Evolutionary conservation across 2,329 filamentous ascomycete genomes (phyloP).

Genomic region (Diaporthe citriasiana): DNA sequence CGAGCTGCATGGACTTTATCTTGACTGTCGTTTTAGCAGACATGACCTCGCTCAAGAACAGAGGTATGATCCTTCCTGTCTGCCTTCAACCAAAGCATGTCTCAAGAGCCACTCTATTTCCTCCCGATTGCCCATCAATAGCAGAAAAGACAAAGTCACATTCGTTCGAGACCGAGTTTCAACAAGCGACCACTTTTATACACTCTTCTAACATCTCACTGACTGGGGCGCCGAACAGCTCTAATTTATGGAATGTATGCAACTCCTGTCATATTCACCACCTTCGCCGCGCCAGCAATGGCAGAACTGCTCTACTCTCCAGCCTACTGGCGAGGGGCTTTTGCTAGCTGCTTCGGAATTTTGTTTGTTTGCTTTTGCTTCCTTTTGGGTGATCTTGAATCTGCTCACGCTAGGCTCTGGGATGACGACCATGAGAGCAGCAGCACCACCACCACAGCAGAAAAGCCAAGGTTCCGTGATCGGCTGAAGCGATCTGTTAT

Average conservation of each 20-base stretch:
- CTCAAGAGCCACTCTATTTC: too few relatives aligned
- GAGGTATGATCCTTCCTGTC: neutral
- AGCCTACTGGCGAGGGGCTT: neutral
- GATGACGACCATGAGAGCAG: neutral
- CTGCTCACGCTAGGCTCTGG: neutral
- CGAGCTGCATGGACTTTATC: neutral
- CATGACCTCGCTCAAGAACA: conserved; percentile 19
- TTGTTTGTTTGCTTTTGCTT: neutral
- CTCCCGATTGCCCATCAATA: neutral
- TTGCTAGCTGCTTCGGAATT: neutral
- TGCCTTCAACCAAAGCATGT: neutral
- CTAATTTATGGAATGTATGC: neutral
- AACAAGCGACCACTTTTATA: too few relatives aligned
- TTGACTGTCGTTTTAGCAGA: neutral
- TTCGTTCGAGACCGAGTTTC: neutral
- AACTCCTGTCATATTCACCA: neutral
- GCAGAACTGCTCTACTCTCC: neutral
- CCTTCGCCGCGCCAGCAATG: neutral
- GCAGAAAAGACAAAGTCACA: neutral
- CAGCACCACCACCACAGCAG: neutral
- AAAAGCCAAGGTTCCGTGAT: neutral
- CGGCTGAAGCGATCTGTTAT: neutral
- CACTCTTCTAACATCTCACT: neutral
- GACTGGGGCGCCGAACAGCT: neutral
- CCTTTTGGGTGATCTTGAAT: too few relatives aligned